Evolutionary conservation across 2,329 filamentous ascomycete species (phyloP).

Genomic region (Hirsutella rhossiliensis): DNA sequence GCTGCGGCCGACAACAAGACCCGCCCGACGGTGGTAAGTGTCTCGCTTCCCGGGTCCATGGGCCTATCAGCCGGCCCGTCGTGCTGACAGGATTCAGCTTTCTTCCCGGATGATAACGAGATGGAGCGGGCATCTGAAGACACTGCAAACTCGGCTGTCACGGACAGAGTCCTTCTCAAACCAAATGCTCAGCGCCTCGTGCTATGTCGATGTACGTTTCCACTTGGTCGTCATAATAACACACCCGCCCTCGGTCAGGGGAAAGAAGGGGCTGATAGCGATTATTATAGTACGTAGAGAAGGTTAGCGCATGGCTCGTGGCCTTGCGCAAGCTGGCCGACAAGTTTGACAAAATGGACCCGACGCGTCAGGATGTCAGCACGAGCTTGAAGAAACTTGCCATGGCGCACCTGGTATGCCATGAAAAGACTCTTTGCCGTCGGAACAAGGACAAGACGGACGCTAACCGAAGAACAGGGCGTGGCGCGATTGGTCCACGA

Average conservation of each 20-base stretch:
- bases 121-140: background rate
- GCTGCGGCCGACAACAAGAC: background rate
- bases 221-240: background rate
- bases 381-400: background rate
- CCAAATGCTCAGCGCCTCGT: background rate
- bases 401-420: background rate
- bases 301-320: background rate
- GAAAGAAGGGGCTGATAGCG: background rate
- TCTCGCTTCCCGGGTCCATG: background rate
- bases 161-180: background rate
- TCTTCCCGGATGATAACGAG: background rate
- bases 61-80: too few relatives aligned
- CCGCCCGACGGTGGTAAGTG: background rate
- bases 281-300: background rate
- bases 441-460: background rate
- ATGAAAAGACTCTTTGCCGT: background rate
- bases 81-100: background rate
- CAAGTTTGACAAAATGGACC: background rate
- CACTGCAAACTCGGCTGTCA: background rate
- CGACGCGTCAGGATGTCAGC: background rate
- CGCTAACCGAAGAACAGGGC: background rate
- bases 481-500: background rate
- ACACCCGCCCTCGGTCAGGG: background rate
- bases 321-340: conserved; percentile 8
- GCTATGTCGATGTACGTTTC: background rate